Conservation (phyloP, 768 basidiomycete genomes). For the Boletus sensibilis region DNA sequence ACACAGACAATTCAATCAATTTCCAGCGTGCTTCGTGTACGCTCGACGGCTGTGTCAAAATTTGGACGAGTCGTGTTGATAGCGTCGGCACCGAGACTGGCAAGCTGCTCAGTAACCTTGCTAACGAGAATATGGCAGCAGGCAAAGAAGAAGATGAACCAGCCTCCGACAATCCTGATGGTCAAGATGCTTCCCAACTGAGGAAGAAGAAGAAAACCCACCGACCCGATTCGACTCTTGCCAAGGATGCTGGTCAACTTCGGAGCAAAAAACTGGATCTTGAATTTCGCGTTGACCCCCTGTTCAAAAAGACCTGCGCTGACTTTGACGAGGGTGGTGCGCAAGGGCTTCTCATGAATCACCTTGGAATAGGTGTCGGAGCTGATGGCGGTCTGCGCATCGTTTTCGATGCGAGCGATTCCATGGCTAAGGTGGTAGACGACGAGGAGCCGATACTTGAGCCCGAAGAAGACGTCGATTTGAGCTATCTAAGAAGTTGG, state of each 20-base stretch:
- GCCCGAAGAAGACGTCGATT: constrained; percentile 64
- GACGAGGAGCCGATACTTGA: constrained; percentile 68
- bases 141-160: constrained; percentile 60
- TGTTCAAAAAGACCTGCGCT: constrained; percentile 96
- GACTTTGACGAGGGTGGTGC: constrained; percentile 99
- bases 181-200: constrained; percentile 58
- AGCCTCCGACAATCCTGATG: constrained; percentile 62
- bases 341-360: constrained; percentile 94
- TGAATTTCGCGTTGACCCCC: constrained; percentile 93
- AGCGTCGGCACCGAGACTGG: constrained; percentile 96
- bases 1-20: constrained; percentile 94
- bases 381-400: constrained; percentile 82
- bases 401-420: constrained; percentile 95
- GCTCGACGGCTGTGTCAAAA: constrained; percentile 97
- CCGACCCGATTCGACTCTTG: constrained; percentile 81
- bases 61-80: constrained; percentile 98
- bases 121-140: constrained; percentile 57
- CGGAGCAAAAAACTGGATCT: constrained; percentile 92
- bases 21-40: constrained; percentile 98
- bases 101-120: constrained; percentile 88
- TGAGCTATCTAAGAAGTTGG: constrained; percentile 62
- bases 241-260: constrained; percentile 77
- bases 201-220: constrained; percentile 63
- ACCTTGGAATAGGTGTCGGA: constrained; percentile 74
- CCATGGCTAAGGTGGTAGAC: constrained; percentile 72